Evolutionary conservation across 2,329 filamentous ascomycete species (phyloP), one percentile per base, ranked within the genome.

Genomic region (Tricladium varicosporioides): DNA sequence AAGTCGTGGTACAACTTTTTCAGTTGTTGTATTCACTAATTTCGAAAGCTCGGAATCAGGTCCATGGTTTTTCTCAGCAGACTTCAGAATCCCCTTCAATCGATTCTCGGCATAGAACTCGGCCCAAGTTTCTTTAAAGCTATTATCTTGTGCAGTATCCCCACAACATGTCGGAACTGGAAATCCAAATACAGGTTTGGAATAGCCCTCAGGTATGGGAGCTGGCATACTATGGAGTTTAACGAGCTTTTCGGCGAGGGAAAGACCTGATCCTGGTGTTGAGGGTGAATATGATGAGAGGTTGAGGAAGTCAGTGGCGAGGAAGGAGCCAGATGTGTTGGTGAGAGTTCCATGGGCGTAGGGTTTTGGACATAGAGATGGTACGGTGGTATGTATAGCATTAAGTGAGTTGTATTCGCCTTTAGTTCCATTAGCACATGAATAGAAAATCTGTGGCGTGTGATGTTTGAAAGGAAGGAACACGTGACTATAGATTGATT

Each of bases 401-500:
- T 92, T 92, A 54, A 97, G 83, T 2, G 91, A 95, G 50, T 83
- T 82, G 69, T 91, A 87, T 73, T 97, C 93, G 59, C 92, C 90
- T 83, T 67, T 75, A 48, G 73, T 69, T 51, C 65, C 61, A 18
- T 32, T 31, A 51, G 18, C 19, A 13, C 56, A 36, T 51, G 18
- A 40, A 10, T 10, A 2, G 3, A 13, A 40, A 10, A 4, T 10
- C 2, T 11, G 11, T 40, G 10, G 36, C 2, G 36, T 4, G 11
- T 40, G 9, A 13, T 5, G 36, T 40, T 11, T 27, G 36, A 40
- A 40, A 40, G 36, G 36, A n/a, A n/a, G 11, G 11, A 40, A 40
- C 49, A 56, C 49, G 51, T 57, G 54, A 31, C 44, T 11, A 2
- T 5, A 10, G 2, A 48, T 31, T 10, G 1, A 5, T n/a, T 45